Evolutionary conservation across 176 grass and related monocot species (phyloP).

Genomic region (Eragrostis nindensis): DNA sequence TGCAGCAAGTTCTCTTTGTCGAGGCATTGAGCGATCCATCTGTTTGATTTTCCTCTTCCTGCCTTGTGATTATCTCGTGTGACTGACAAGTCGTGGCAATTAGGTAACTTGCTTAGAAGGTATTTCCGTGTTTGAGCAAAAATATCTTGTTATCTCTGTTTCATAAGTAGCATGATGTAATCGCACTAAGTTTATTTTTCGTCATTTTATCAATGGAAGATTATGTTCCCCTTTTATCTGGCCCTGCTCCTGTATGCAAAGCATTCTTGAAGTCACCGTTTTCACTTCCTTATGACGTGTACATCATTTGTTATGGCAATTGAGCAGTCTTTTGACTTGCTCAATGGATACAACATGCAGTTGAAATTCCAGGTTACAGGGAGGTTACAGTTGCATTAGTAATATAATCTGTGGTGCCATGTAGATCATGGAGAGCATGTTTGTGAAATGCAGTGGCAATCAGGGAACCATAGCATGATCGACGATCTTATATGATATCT

Average conservation of each 20-base stretch:
- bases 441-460: conserved; percentile 16
- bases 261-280: not conserved
- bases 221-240: conserved; percentile 44
- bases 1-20: conserved; percentile 70
- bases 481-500: conserved; percentile 12
- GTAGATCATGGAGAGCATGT: conserved; percentile 43
- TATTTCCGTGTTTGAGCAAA: conserved; percentile 64
- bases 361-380: not conserved
- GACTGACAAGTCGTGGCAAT: conserved; percentile 70
- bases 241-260: not conserved
- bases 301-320: not conserved
- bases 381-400: conserved; percentile 18
- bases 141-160: conserved; percentile 55
- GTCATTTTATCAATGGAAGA: conserved; percentile 62
- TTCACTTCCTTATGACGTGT: not conserved
- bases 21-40: conserved; percentile 61
- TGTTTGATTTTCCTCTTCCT: conserved; percentile 63
- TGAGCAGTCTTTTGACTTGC: conserved; percentile 25
- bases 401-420: conserved; percentile 15
- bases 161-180: conserved; percentile 75
- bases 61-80: conserved; percentile 69
- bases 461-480: conserved; percentile 4
- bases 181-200: conserved; percentile 60
- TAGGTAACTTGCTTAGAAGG: conserved; percentile 73
- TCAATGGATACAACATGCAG: conserved; percentile 2